These are phyloP conservation scores for Colletotrichum lupini DNA, from an alignment of 2,329 filamentous ascomycete genomes.

Conservation along the genomic window DNA sequence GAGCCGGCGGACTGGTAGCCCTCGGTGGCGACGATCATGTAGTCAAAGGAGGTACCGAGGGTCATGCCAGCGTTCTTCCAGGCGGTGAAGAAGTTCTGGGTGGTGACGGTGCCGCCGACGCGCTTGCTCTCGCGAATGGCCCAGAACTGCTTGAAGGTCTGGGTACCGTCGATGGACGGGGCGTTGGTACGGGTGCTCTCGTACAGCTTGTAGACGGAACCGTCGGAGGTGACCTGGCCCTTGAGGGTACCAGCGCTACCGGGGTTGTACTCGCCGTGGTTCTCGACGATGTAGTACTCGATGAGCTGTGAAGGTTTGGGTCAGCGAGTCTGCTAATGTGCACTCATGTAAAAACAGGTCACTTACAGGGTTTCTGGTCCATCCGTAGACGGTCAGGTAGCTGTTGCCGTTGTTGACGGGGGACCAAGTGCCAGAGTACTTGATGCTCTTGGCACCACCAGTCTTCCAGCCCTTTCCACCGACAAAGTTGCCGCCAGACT, in stretches of 20 bases:
- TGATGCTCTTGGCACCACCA: constrained; percentile 52
- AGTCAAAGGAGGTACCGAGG: constrained; percentile 58
- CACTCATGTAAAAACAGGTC: no score
- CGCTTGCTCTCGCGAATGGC: constrained; percentile 61
- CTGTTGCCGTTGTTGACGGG: constrained; percentile 45
- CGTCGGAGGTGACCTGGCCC: constrained; percentile 50
- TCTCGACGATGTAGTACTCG: constrained; percentile 44
- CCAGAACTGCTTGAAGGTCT: constrained; percentile 65
- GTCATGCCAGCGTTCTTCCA: constrained; percentile 61
- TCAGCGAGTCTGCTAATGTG: background rate
- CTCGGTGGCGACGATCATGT: constrained; percentile 66
- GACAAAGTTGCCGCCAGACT: constrained; percentile 62
- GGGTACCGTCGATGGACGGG: constrained; percentile 60
- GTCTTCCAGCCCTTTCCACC: constrained; percentile 69
- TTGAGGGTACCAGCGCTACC: constrained; percentile 44
- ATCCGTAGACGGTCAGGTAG: constrained; percentile 53
- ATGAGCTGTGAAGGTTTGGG: background rate
- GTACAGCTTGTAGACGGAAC: constrained; percentile 51
- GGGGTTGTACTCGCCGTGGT: constrained; percentile 51
- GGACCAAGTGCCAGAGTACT: constrained; percentile 43
- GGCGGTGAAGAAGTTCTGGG: constrained; percentile 62
- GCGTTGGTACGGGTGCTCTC: constrained; percentile 50
- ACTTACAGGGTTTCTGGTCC: constrained; percentile 48
- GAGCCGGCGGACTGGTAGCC: constrained; percentile 62
- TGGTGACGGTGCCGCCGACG: constrained; percentile 60